Percentiles rank a stretch among this genome's conserved stretches.
These are phyloP conservation scores for Eimeria maxima DNA, from an alignment of 169 alveolate genomes.

Conservation along the genomic window DNA sequence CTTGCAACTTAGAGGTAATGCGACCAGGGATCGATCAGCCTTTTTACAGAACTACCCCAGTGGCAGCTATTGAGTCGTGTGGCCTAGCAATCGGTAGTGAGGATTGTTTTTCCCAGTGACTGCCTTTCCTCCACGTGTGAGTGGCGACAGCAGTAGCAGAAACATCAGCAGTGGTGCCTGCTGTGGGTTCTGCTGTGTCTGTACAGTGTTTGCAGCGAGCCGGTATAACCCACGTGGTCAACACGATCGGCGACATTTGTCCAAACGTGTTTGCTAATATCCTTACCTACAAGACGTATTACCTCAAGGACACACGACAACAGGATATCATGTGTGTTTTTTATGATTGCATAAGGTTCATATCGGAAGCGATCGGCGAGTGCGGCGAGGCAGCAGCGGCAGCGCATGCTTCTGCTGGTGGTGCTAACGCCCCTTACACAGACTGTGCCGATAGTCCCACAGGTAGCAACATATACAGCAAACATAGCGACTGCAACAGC, in stretches of 20 bases:
- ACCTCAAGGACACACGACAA: slow-evolving; percentile 69
- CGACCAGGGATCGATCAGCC: not conserved
- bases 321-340: slow-evolving; percentile 67
- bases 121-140: not conserved
- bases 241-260: slow-evolving; percentile 74
- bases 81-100: not conserved
- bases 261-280: slow-evolving; percentile 46
- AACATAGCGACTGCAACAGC: not conserved
- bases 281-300: slow-evolving; percentile 57
- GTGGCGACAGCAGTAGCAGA: not conserved
- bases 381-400: not conserved
- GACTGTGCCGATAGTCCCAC: not conserved
- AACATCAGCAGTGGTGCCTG: not conserved
- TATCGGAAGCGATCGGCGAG: slow-evolving; percentile 55
- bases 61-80: not conserved
- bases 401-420: not conserved
- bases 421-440: not conserved
- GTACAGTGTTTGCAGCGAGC: slow-evolving; percentile 63
- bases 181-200: slow-evolving; percentile 19
- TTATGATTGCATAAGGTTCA: slow-evolving; percentile 63
- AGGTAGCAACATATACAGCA: not conserved
- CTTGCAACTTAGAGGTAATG: slow-evolving; percentile 64
- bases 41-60: not conserved
- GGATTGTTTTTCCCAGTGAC: not conserved
- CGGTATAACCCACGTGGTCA: slow-evolving; percentile 78